Evolutionary conservation across 2,329 filamentous ascomycete species (phyloP).

Genomic region (Exophiala sp.): DNA sequence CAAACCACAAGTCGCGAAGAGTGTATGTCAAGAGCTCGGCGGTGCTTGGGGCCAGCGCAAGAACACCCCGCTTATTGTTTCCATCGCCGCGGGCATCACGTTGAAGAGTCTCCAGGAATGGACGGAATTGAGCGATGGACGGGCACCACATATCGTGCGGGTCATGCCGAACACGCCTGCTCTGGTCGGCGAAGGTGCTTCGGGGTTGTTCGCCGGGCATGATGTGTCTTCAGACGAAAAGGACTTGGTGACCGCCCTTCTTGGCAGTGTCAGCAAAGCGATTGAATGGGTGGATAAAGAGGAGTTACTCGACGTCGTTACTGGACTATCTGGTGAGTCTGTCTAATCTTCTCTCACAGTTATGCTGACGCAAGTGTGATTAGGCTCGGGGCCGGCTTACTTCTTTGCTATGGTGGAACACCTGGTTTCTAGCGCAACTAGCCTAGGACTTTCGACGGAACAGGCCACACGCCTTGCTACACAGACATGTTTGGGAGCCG

Average conservation of each 20-base stretch:
- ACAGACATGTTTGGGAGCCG: not conserved
- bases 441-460: conserved; percentile 1
- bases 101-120: not conserved
- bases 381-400: not conserved
- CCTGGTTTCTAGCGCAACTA: not conserved
- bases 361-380: not conserved
- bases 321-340: not conserved
- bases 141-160: not conserved
- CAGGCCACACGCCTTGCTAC: not conserved
- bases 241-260: not conserved
- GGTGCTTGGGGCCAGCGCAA: not conserved
- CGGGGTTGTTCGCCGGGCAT: not conserved
- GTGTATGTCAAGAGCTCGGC: conserved; percentile 2
- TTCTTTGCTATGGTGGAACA: conserved; percentile 2
- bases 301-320: conserved; percentile 1
- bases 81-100: not conserved
- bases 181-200: not conserved
- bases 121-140: not conserved
- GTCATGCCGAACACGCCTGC: conserved; percentile 2
- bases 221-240: not conserved
- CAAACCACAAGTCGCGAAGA: not conserved
- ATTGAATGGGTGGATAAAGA: conserved; percentile 1
- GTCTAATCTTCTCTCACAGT: not conserved
- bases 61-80: not conserved
- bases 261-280: not conserved